phyloP scores from a whole-genome alignment of 2,329 filamentous ascomycete genomes.

The Diaporthe citri region DNA sequence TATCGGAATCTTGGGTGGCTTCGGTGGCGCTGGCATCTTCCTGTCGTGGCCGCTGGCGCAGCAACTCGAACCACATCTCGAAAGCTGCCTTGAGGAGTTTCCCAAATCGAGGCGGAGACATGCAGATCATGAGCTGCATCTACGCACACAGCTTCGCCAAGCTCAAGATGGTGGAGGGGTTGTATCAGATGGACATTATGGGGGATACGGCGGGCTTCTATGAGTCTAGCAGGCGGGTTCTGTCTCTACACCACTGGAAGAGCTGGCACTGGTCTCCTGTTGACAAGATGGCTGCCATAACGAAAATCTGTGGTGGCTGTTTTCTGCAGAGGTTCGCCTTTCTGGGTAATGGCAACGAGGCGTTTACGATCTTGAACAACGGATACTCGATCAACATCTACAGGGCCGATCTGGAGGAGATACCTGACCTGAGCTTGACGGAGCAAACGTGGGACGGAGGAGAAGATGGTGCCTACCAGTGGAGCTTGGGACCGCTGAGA shows the following conservation, averaged over 20 bases:
- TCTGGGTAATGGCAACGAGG: constrained; percentile 46
- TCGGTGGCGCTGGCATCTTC: constrained; percentile 71
- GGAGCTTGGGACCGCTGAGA: constrained; percentile 65
- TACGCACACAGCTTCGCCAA: constrained; percentile 64
- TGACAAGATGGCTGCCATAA: constrained; percentile 61
- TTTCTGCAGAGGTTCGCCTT: constrained; percentile 68
- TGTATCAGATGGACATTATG: constrained; percentile 69
- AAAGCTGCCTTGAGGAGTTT: constrained; percentile 58
- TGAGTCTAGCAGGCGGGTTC: constrained; percentile 64
- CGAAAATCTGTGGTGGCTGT: constrained; percentile 67
- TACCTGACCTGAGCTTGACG: constrained; percentile 52
- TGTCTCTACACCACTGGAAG: constrained; percentile 74
- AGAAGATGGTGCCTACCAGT: constrained; percentile 63
- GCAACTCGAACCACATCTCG: constrained; percentile 60
- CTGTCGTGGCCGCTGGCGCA: constrained; percentile 65
- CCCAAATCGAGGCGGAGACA: constrained; percentile 62
- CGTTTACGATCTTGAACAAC: constrained; percentile 61
- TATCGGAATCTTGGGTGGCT: constrained; percentile 68
- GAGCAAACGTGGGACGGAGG: constrained; percentile 59
- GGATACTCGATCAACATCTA: constrained; percentile 70
- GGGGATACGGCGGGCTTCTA: constrained; percentile 70
- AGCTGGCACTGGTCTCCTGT: constrained; percentile 67
- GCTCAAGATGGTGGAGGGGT: constrained; percentile 65
- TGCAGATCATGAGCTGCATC: constrained; percentile 68
- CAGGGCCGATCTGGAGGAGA: constrained; percentile 45